Evolutionary conservation across 768 basidiomycete genomes (phyloP), one percentile per base, ranked within the genome.

Genomic region (Calvatia gigantea): DNA sequence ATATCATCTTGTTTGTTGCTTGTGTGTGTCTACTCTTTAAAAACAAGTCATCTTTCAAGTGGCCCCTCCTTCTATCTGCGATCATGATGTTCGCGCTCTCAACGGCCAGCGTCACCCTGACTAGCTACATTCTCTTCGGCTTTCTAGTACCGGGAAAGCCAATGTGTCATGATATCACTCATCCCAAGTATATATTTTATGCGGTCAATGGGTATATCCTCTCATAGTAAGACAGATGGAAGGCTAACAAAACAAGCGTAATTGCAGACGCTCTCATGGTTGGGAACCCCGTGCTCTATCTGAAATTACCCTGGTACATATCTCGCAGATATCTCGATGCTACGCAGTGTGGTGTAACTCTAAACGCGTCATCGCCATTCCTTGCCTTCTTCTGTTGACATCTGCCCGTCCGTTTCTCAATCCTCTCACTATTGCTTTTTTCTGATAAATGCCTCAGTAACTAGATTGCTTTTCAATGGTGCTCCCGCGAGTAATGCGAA

Each of bases 261-360:
- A 41, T 61, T 27, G 60, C 60, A 37, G 60, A 61, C 46, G 28
- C 56, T 4, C 54, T 61, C 11, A 33, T 61, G 37, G 59, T 60
- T 23, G 19, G 44, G 37, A 17, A 21, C 27, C 23, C 41, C 23
- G 19, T 43, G 32, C 11, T n/a, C 19, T 17, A 15, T 6, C 11
- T 17, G 35, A 17, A 28, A 15, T 28, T 1, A 28, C 27, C 7
- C n/a, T 25, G 23, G 6, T 27, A 49, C 14, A 28, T 25, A 38
- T 38, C 29, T 14, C 27, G n/a, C 35, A 58, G 43, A 48, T 72
- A 35, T 74, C 73, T 56, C 66, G 74, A 39, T 75, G 73, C 50
- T 74, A 69, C 56, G 65, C 72, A 17, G 67, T 73, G 35, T 74
- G 74, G 74, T 68, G 65, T 37, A 62, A 58, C 41, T 67, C 63